Base-by-base conservation (phyloP, 176 grass and related monocot species). In the Phoenix dactylifera region DNA sequence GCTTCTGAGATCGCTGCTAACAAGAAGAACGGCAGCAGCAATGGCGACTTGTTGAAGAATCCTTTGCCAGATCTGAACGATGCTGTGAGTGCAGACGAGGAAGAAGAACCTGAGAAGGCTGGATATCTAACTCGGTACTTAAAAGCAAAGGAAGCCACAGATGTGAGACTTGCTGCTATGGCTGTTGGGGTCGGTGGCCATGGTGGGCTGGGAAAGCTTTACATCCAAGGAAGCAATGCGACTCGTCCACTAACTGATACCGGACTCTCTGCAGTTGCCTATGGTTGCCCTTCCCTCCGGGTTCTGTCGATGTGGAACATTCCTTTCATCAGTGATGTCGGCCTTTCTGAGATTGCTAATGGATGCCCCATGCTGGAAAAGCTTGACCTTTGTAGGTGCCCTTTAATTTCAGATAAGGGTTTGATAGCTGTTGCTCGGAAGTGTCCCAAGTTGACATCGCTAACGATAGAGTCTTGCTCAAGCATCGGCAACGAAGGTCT, bases 331-430 rank as follows among this genome's bases (percentile, higher is more conserved):
- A 92, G 87, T 1, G 93, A 98, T 7, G 84, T 66, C 0, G 87
- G 87, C 15, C 72, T 98, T 12, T 51, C 71, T 0, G 87, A 91
- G 79, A 86, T 98, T 52, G 93, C 93, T 9, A 75, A 77, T 14
- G 81, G 82, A 48, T 98, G 93, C 71, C 84, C 68, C 26, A 50
- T 67, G 59, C 73, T 98, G 7, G 84, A 92, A 73, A 81, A 84
- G 18, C 81, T 98, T 1, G 88, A 92, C 52, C 70, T 98, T 58
- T 72, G 70, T 19, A 58, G 58, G 16, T 98, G 87, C 59, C 87
- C 88, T 4, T 64, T 88, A 6, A 76, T 98, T 69, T 75, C 93
- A 0, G 88, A 91, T 79, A 98, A 92, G 73, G 81, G 84, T 53
- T 76, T 98, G 62, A 12, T 68, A 35, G 70, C 81, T 0, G 5